Evolutionary conservation across 768 basidiomycete species (phyloP).

Genomic region (Pleurotus sapidus): DNA sequence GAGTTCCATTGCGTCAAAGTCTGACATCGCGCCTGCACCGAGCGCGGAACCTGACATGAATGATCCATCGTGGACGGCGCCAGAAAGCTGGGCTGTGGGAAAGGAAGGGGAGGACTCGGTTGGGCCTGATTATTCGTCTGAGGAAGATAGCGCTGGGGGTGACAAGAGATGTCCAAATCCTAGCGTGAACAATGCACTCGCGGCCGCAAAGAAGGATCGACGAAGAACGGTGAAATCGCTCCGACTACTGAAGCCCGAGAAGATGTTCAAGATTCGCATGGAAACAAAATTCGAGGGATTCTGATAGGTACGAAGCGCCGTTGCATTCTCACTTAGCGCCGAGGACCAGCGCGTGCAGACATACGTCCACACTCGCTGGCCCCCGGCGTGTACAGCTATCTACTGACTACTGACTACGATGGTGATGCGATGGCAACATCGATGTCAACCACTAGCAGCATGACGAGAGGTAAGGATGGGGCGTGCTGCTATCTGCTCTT

Average conservation of each 20-base stretch:
- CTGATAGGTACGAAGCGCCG: too few relatives aligned
- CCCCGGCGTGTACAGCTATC: too few relatives aligned
- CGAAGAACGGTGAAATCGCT: constrained; percentile 8
- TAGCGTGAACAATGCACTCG: neutral
- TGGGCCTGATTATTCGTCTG: constrained; percentile 37
- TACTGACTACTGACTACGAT: too few relatives aligned
- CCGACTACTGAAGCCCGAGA: neutral
- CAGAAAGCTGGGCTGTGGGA: constrained; percentile 76
- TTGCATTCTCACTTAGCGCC: too few relatives aligned
- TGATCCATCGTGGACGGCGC: constrained; percentile 57
- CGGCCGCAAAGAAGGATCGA: constrained; percentile 3
- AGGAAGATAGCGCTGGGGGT: constrained; percentile 30
- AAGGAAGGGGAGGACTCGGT: constrained; percentile 38
- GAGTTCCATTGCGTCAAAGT: constrained; percentile 9
- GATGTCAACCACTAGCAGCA: too few relatives aligned
- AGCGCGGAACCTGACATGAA: constrained; percentile 5
- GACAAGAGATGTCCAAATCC: constrained; percentile 8
- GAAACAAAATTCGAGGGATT: too few relatives aligned
- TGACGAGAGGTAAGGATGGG: too few relatives aligned
- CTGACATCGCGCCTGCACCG: neutral
- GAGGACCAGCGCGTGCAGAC: too few relatives aligned
- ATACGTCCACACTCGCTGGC: too few relatives aligned
- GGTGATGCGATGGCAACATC: too few relatives aligned
- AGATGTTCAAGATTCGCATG: constrained; percentile 54
- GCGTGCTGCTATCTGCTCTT: too few relatives aligned